These are phyloP conservation scores for Aspergillus tanneri DNA, from an alignment of 2,329 filamentous ascomycete species.

Conservation along the genomic window DNA sequence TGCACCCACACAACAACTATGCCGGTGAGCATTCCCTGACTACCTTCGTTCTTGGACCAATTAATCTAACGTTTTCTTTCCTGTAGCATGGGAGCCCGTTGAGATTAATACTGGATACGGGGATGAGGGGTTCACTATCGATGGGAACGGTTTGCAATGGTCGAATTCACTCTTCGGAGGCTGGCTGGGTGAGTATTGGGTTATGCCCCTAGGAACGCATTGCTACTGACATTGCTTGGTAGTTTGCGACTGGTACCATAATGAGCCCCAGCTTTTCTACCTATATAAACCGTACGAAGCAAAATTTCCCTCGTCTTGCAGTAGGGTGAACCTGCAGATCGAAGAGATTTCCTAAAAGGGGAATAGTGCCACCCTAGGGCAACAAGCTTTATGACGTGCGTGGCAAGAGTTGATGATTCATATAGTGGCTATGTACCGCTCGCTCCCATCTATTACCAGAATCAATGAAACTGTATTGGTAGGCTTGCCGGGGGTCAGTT, in stretches of 20 bases:
- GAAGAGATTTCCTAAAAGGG: constrained; percentile 25
- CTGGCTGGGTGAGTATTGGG: constrained; percentile 41
- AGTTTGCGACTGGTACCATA: constrained; percentile 45
- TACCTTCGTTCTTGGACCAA: neutral
- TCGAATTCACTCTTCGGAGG: constrained; percentile 33
- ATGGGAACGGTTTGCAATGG: constrained; percentile 28
- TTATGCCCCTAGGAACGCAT: neutral
- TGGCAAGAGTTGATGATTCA: constrained; percentile 19
- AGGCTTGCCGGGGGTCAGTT: neutral
- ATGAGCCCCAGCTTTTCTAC: constrained; percentile 42
- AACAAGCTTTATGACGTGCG: constrained; percentile 15
- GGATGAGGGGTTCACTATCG: constrained; percentile 32
- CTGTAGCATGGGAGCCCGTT: constrained; percentile 38
- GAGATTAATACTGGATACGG: constrained; percentile 37
- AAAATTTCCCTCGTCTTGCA: constrained; percentile 34
- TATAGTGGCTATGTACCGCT: neutral
- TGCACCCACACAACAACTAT: constrained; percentile 32
- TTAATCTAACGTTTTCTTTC: constrained; percentile 3
- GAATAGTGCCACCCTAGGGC: constrained; percentile 3
- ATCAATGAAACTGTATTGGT: neutral
- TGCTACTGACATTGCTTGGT: constrained; percentile 6
- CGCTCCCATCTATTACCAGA: neutral
- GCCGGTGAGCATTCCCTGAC: constrained; percentile 29
- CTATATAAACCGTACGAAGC: constrained; percentile 25
- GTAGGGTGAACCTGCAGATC: constrained; percentile 30